These are phyloP conservation scores for Parasarocladium wereldwijsianum DNA, from an alignment of 2,329 filamentous ascomycete species.

Conservation along the genomic window DNA sequence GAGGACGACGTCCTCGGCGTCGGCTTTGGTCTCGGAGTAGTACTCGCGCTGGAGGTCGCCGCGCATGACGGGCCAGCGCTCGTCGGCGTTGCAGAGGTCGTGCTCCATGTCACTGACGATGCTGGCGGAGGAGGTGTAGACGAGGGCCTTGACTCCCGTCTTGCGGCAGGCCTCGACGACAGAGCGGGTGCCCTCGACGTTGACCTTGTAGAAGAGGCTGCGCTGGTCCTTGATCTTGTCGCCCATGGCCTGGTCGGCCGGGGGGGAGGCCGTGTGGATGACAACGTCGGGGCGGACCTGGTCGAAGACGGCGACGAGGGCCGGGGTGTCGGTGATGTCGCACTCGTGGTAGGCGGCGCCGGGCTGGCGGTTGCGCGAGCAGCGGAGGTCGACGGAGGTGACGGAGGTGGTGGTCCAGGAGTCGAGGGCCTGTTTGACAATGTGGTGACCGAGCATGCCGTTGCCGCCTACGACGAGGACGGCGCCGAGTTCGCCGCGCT, in stretches of 20 bases:
- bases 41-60: slow-evolving; percentile 60
- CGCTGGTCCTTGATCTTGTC: slow-evolving; percentile 20
- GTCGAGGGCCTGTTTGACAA: slow-evolving; percentile 56
- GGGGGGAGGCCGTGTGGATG: slow-evolving; percentile 77
- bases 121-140: slow-evolving; percentile 84
- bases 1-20: slow-evolving; percentile 70
- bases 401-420: slow-evolving; percentile 36
- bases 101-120: slow-evolving; percentile 69
- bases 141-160: slow-evolving; percentile 62
- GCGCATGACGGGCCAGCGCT: slow-evolving; percentile 63
- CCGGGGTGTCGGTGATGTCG: slow-evolving; percentile 56
- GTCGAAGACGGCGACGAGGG: slow-evolving; percentile 48
- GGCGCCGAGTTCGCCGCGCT: slow-evolving; percentile 41
- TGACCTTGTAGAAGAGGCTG: slow-evolving; percentile 62
- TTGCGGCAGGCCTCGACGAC: slow-evolving; percentile 60
- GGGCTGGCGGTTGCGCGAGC: slow-evolving; percentile 50
- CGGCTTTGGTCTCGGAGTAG: slow-evolving; percentile 84
- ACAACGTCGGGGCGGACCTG: slow-evolving; percentile 64
- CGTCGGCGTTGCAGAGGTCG: slow-evolving; percentile 74
- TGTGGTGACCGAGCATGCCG: slow-evolving; percentile 72
- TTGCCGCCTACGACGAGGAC: slow-evolving; percentile 73
- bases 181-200: slow-evolving; percentile 71
- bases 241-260: slow-evolving; percentile 35
- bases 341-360: slow-evolving; percentile 53
- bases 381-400: slow-evolving; percentile 58